Evolutionary conservation across 257 asterid genomes (phyloP).

Genomic region (Jacaranda mimosifolia): DNA sequence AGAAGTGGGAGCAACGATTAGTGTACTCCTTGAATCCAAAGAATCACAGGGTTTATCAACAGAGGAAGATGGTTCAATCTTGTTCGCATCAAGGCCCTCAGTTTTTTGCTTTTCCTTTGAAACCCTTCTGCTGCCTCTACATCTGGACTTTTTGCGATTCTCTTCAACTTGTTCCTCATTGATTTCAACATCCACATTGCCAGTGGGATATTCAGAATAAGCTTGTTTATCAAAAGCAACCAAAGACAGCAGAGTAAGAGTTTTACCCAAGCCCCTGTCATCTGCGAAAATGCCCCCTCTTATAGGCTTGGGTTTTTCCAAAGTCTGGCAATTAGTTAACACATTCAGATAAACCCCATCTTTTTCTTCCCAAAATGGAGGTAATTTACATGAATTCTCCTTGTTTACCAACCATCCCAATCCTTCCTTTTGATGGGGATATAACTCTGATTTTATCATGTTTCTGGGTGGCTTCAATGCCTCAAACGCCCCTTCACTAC

Average conservation of each 20-base stretch:
- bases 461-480: conserved; percentile 61
- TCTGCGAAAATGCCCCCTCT: conserved; percentile 78
- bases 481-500: conserved; percentile 44
- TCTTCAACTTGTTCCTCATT: conserved; percentile 40
- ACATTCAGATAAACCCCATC: conserved; percentile 43
- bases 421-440: conserved; percentile 70
- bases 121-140: too few species aligned
- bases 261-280: conserved; percentile 79
- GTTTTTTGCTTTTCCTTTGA: too few species aligned
- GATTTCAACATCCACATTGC: conserved; percentile 30
- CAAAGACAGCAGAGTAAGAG: conserved; percentile 65
- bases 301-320: conserved; percentile 57
- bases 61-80: neutral
- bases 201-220: conserved; percentile 26
- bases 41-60: neutral
- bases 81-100: neutral
- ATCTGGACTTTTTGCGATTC: neutral
- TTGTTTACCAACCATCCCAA: conserved; percentile 62
- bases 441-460: conserved; percentile 57
- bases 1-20: conserved; percentile 67
- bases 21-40: conserved; percentile 40
- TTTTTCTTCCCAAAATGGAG: conserved; percentile 63
- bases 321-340: conserved; percentile 50
- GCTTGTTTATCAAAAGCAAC: conserved; percentile 59
- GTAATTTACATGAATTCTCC: conserved; percentile 61